These are phyloP conservation scores for Xylaria sp. DNA, from an alignment of 2,329 filamentous ascomycete genomes.

Conservation along the genomic window DNA sequence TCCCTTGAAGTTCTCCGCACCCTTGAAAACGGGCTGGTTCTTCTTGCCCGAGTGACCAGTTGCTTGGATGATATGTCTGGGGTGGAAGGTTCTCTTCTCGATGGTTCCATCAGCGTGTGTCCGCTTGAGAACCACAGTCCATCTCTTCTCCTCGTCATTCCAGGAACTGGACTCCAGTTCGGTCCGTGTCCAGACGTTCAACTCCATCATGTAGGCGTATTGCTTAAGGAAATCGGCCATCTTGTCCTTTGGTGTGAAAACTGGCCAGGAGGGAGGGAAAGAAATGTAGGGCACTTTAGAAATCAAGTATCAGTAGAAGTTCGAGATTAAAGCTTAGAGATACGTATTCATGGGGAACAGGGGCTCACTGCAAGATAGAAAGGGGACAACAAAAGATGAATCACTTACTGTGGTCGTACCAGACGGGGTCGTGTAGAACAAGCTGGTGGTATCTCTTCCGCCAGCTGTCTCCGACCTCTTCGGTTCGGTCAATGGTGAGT, in stretches of 20 bases:
- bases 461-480: conserved; percentile 55
- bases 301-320: background rate
- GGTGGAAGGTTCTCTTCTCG: conserved; percentile 52
- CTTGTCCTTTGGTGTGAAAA: conserved; percentile 65
- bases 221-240: conserved; percentile 59
- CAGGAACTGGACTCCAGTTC: conserved; percentile 42
- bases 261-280: conserved; percentile 57
- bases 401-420: conserved; percentile 40
- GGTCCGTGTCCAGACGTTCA: conserved; percentile 58
- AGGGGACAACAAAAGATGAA: background rate
- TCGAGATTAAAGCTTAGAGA: too few relatives aligned
- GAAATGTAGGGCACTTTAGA: conserved; percentile 50
- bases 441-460: conserved; percentile 50
- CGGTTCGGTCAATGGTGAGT: conserved; percentile 47
- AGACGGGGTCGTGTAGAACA: conserved; percentile 60
- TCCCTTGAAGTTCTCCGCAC: conserved; percentile 48
- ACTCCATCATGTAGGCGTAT: conserved; percentile 56
- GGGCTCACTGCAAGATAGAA: background rate
- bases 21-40: conserved; percentile 53
- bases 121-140: conserved; percentile 43
- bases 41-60: conserved; percentile 66
- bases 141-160: conserved; percentile 44
- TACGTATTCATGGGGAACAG: background rate
- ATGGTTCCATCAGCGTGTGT: conserved; percentile 24
- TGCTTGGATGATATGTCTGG: conserved; percentile 59